phyloP scores from a whole-genome alignment of 129 eudicot genomes.

The Flaveria robusta region DNA sequence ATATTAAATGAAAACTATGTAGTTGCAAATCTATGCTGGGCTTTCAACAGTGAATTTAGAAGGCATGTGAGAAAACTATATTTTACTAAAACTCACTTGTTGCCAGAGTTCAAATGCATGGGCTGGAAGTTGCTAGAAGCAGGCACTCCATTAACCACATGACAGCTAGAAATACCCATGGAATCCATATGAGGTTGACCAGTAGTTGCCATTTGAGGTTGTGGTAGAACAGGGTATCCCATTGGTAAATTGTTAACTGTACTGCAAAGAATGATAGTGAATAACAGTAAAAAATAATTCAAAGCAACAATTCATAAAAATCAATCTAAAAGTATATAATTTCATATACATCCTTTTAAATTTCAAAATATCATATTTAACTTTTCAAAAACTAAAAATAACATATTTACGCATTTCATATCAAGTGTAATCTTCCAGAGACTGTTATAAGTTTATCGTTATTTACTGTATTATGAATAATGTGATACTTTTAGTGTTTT shows the following conservation, averaged over 20 bases:
- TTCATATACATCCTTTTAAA: constrained; percentile 1
- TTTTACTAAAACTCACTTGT: constrained; percentile 42
- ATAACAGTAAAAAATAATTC: constrained; percentile 36
- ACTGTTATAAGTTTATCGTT: not conserved
- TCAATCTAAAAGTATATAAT: not conserved
- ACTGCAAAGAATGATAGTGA: constrained; percentile 52
- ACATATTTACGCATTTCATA: not conserved
- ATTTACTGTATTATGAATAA: not conserved
- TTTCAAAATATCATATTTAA: not conserved
- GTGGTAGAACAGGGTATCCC: constrained; percentile 96
- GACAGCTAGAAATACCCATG: constrained; percentile 85
- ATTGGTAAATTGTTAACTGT: constrained; percentile 97
- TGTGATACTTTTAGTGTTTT: not conserved
- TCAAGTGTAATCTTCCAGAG: not conserved
- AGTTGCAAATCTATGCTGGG: not conserved
- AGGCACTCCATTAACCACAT: constrained; percentile 97
- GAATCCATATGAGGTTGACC: constrained; percentile 95
- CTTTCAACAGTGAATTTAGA: constrained; percentile 9
- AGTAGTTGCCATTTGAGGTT: constrained; percentile 66
- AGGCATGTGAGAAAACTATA: not conserved
- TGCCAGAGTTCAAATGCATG: constrained; percentile 89
- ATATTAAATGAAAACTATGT: not conserved
- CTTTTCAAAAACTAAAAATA: constrained; percentile 2
- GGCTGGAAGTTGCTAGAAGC: constrained; percentile 83
- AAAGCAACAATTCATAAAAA: not conserved